Evolutionary conservation across 768 basidiomycete species (phyloP).

Genomic region (Pluteus cervinus): DNA sequence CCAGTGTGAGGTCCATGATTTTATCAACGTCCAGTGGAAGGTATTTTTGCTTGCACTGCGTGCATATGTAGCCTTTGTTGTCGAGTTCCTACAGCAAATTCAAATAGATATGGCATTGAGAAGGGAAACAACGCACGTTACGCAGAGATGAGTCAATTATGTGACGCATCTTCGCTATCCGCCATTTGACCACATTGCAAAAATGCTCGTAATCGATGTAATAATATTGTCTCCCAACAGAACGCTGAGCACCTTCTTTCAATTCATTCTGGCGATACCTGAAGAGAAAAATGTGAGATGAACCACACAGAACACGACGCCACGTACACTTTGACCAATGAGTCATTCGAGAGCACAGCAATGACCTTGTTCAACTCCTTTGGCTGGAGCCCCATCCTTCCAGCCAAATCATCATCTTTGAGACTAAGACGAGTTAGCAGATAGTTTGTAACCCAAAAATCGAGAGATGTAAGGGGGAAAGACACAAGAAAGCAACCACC

Average conservation of each 20-base stretch:
- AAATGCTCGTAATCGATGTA: slow-evolving; percentile 95
- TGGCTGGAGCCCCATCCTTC: slow-evolving; percentile 80
- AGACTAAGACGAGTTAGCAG: slow-evolving; percentile 44
- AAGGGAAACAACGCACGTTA: slow-evolving; percentile 50
- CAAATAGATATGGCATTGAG: background rate
- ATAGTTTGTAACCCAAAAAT: too few species aligned
- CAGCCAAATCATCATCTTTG: slow-evolving; percentile 92
- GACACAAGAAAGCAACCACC: slow-evolving; percentile 17
- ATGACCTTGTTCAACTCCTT: slow-evolving; percentile 90
- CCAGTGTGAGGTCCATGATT: slow-evolving; percentile 65
- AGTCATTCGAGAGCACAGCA: slow-evolving; percentile 73
- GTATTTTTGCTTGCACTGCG: slow-evolving; percentile 80
- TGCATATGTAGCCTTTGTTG: slow-evolving; percentile 96
- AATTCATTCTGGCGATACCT: slow-evolving; percentile 91
- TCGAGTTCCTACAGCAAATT: slow-evolving; percentile 72
- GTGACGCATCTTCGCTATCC: slow-evolving; percentile 87
- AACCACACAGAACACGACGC: slow-evolving; percentile 5
- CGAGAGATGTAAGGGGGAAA: too few species aligned
- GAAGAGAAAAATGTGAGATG: slow-evolving; percentile 2
- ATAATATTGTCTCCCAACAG: slow-evolving; percentile 88
- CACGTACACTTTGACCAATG: slow-evolving; percentile 71
- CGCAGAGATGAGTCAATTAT: slow-evolving; percentile 86
- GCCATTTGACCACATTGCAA: slow-evolving; percentile 97
- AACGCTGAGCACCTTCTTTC: slow-evolving; percentile 83
- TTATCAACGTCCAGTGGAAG: slow-evolving; percentile 81